Evolutionary conservation across 768 basidiomycete species (phyloP), one percentile per base, ranked within the genome.

Genomic region (Termitomyces sp.): DNA sequence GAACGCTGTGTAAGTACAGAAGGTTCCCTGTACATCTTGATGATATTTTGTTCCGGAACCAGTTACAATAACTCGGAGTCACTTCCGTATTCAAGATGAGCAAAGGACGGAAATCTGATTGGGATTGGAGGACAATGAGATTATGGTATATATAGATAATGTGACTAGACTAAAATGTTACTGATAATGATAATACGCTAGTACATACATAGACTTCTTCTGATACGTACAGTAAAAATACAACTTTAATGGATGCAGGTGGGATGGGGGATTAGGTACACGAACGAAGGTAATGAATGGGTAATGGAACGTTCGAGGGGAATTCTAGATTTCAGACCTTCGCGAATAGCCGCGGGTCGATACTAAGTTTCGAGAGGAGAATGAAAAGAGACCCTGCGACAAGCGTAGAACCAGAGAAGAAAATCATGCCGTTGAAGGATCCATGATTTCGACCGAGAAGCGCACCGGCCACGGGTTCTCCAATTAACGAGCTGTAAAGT

Each of bases 381-480:
- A 88, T 73, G 59, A 85, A 72, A 23, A 80, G 53, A 4, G 87
- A 86, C 9, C 88, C 87, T 25, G 76, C 66, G 52, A 88, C 68
- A 54, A 85, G 70, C 20, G 81, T 79, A 40, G 76, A 68, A 29
- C 88, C 87, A 6, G 85, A 77, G 58, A 87, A 81, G 18, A 77
- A 64, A 54, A 85, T 84, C 70, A 85, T 75, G 32, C 77, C 76
- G 0, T 72, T 75, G 56, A 74, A 79, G 0, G 70, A 69, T 9
- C 80, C 83, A 33, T 77, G 69, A 36, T 71, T 66, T 31, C 55
- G 66, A 22, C 73, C 68, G 20, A 88, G 70, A 29, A 89, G 70
- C 10, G 76, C 77, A 0, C 88, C 88, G 12, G 83, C 86, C 12
- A 76, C 74, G 2, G 88, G 88, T 1, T 81, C 83, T 10, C 88